A percentile compares a stretch with the other conserved stretches of the same genome.
Evolutionary conservation across 306 rosid species (phyloP).

Genomic region (Cucumis cinereus): DNA sequence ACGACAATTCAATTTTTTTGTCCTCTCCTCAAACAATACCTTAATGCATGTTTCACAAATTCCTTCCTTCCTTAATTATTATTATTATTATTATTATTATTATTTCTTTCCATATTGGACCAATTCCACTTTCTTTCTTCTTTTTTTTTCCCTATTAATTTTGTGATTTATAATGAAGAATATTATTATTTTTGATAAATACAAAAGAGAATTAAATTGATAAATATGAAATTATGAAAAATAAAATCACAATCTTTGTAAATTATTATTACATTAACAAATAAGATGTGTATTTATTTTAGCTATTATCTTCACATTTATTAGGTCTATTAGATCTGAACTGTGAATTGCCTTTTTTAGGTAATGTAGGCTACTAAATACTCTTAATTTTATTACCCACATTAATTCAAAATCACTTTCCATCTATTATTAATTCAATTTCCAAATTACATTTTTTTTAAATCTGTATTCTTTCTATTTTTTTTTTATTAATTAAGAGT

Average conservation of each 20-base stretch:
- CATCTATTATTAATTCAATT: not conserved
- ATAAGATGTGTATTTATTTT: not conserved
- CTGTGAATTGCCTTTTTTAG: not conserved
- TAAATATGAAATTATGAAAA: no score
- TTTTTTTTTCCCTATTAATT: not conserved
- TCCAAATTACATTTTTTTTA: no score
- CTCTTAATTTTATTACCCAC: not conserved
- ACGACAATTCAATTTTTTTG: no score
- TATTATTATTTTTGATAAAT: no score
- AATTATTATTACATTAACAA: not conserved
- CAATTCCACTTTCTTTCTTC: no score
- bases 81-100: not conserved
- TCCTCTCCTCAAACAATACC: not conserved
- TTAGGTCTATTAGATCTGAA: not conserved
- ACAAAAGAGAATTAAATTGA: no score
- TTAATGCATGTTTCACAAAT: not conserved
- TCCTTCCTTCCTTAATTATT: not conserved
- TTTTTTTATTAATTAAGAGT: no score
- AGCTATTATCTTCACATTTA: not conserved
- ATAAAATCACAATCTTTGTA: no score
- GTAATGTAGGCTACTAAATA: not conserved
- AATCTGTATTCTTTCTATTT: not conserved
- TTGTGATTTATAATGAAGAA: not conserved
- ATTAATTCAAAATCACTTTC: not conserved
- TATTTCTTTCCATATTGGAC: not conserved